Percentiles rank a stretch among this genome's conserved stretches.
phyloP scores from a whole-genome alignment of 768 basidiomycete genomes.

The Leccinellum rugosiceps region DNA sequence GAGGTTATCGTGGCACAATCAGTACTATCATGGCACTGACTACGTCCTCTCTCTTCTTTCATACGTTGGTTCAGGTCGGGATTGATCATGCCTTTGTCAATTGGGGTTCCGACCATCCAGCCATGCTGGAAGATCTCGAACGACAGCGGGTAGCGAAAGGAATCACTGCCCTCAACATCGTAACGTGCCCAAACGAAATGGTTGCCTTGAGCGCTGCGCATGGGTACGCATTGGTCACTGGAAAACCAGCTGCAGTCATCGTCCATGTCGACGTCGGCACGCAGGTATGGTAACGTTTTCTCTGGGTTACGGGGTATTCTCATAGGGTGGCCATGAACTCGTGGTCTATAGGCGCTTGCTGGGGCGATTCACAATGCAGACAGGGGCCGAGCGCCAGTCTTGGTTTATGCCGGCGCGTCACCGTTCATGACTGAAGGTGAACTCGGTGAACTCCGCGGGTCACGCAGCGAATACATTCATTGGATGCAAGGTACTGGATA shows the following conservation, averaged over 20 bases:
- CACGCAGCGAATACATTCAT: slow-evolving; percentile 72
- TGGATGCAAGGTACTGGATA: slow-evolving; percentile 57
- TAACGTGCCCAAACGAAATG: slow-evolving; percentile 76
- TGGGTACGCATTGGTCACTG: slow-evolving; percentile 59
- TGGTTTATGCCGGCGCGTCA: slow-evolving; percentile 72
- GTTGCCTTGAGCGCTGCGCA: slow-evolving; percentile 72
- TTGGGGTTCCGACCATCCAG: slow-evolving; percentile 77
- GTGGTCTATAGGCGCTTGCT: slow-evolving; percentile 52
- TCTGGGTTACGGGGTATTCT: not conserved
- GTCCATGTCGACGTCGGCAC: slow-evolving; percentile 75
- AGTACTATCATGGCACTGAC: slow-evolving; percentile 42
- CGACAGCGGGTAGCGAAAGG: slow-evolving; percentile 43
- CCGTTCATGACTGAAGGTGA: slow-evolving; percentile 57
- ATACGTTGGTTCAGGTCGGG: slow-evolving; percentile 50
- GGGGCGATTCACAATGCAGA: slow-evolving; percentile 75
- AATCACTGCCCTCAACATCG: slow-evolving; percentile 44
- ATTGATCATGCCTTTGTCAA: slow-evolving; percentile 71
- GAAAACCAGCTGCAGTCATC: slow-evolving; percentile 67
- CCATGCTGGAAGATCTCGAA: slow-evolving; percentile 64
- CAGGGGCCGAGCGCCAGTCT: slow-evolving; percentile 53
- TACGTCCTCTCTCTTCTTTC: slow-evolving; percentile 59
- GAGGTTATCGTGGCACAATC: not conserved
- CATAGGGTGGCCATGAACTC: not conserved
- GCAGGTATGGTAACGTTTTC: slow-evolving; percentile 38
- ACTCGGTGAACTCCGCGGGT: slow-evolving; percentile 57